These are phyloP conservation scores for Crithidia sp. DNA, from an alignment of 208 protist species.

Conservation along the genomic window DNA sequence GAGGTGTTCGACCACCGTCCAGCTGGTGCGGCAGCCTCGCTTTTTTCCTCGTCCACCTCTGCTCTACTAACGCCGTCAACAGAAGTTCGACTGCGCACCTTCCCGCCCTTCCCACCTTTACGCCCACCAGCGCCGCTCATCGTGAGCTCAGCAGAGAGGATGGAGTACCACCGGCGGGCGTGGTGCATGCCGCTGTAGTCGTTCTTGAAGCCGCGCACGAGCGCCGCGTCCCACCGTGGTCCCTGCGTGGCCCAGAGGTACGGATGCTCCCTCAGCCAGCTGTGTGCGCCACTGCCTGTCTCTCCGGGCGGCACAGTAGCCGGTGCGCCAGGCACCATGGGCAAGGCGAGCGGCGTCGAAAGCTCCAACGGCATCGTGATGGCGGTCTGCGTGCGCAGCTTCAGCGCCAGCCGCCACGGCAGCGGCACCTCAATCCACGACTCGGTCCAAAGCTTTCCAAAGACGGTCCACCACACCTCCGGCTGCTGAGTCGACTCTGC, in stretches of 20 bases:
- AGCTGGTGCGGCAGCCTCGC: too few species aligned
- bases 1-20: constrained; percentile 12
- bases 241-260: constrained; percentile 80
- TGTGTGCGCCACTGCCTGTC: not conserved
- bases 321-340: not conserved
- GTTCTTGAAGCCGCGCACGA: constrained; percentile 63
- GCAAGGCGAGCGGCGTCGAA: not conserved
- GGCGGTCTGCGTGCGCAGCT: constrained; percentile 52
- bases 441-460: constrained; percentile 42
- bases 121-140: constrained; percentile 9
- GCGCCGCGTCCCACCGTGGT: constrained; percentile 50
- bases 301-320: not conserved
- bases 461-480: constrained; percentile 29
- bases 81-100: not conserved
- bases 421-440: constrained; percentile 53
- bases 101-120: not conserved
- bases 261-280: constrained; percentile 28
- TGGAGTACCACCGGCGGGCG: constrained; percentile 54
- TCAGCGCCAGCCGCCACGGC: constrained; percentile 29
- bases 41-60: not conserved
- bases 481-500: not conserved
- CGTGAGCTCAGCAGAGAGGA: constrained; percentile 53
- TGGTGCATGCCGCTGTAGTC: constrained; percentile 59
- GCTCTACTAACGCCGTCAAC: not conserved
- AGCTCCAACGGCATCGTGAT: constrained; percentile 35